Evolutionary conservation across 768 basidiomycete genomes (phyloP).

Genomic region (Daedaleopsis nitida): DNA sequence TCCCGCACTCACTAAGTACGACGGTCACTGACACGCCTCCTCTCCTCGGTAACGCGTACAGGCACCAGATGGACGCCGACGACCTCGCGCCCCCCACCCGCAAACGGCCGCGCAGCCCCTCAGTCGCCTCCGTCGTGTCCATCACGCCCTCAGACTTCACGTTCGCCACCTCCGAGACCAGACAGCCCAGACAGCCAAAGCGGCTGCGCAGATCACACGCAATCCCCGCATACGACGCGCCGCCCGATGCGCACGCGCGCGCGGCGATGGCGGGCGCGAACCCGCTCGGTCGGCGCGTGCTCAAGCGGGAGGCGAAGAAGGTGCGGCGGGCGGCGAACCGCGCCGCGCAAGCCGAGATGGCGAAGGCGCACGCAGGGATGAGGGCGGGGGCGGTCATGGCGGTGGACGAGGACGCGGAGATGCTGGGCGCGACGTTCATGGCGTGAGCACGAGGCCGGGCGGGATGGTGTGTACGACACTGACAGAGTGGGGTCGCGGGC

Average conservation of each 20-base stretch:
- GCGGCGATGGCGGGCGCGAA: slow-evolving; percentile 54
- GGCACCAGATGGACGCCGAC: slow-evolving; percentile 33
- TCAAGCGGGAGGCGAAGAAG: slow-evolving; percentile 68
- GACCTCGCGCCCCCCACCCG: slow-evolving; percentile 31
- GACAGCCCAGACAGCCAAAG: slow-evolving; percentile 42
- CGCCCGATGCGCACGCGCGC: slow-evolving; percentile 46
- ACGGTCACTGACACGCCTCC: background rate
- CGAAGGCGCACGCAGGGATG: background rate
- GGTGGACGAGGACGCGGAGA: slow-evolving; percentile 28
- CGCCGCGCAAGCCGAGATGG: slow-evolving; percentile 7
- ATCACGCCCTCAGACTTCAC: slow-evolving; percentile 5
- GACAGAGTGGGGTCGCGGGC: too few relatives aligned
- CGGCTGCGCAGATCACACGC: slow-evolving; percentile 61
- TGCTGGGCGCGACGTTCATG: slow-evolving; percentile 19
- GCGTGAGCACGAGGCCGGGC: background rate
- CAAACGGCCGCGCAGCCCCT: slow-evolving; percentile 30
- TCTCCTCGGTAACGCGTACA: background rate
- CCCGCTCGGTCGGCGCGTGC: slow-evolving; percentile 56
- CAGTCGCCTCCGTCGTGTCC: slow-evolving; percentile 6
- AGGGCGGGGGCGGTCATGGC: slow-evolving; percentile 31
- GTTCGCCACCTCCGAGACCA: background rate
- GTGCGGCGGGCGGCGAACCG: slow-evolving; percentile 54
- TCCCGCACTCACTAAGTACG: background rate
- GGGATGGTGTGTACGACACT: too few relatives aligned
- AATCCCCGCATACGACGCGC: slow-evolving; percentile 48